These are phyloP conservation scores for Penicillium sp. DNA, from an alignment of 2,329 filamentous ascomycete species.

Conservation along the genomic window DNA sequence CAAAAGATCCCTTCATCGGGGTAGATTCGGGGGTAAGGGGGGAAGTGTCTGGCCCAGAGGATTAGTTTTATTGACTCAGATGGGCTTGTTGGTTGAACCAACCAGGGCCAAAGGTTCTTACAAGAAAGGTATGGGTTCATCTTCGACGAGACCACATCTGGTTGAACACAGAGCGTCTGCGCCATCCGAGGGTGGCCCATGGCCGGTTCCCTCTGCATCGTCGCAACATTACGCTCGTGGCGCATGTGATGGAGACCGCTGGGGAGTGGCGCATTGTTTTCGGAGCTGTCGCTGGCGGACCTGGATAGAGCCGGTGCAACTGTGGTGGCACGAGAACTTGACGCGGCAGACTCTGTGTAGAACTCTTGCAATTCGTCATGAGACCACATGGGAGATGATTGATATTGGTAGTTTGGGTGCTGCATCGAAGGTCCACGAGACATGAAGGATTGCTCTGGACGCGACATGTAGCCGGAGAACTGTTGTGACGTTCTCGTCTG, in stretches of 20 bases:
- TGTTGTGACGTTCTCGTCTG: conserved; percentile 13
- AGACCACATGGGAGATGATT: conserved; percentile 24
- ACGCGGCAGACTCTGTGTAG: conserved; percentile 30
- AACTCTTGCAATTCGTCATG: conserved; percentile 28
- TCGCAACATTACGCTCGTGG: conserved; percentile 22
- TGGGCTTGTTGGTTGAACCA: no score
- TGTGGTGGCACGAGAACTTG: conserved; percentile 7
- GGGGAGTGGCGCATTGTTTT: conserved; percentile 19
- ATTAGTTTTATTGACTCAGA: background rate
- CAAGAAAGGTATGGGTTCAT: conserved; percentile 51
- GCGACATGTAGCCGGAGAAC: conserved; percentile 8
- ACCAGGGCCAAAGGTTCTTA: conserved; percentile 3
- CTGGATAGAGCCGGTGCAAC: conserved; percentile 18
- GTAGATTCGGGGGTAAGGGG: conserved; percentile 64
- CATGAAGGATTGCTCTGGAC: conserved; percentile 45
- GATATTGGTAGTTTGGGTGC: conserved; percentile 25
- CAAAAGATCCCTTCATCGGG: conserved; percentile 43
- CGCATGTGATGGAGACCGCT: conserved; percentile 25
- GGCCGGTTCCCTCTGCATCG: conserved; percentile 18
- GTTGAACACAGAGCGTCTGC: conserved; percentile 36
- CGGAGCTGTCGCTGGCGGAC: conserved; percentile 17
- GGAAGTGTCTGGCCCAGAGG: conserved; percentile 11
- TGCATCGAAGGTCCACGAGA: conserved; percentile 3
- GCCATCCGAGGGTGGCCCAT: conserved; percentile 19
- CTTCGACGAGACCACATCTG: conserved; percentile 29